Evolutionary conservation across 1,284 basidiomycete genomes (phyloP), one percentile per base, ranked within the genome.

Genomic region (Hypsizygus ulmarius): DNA sequence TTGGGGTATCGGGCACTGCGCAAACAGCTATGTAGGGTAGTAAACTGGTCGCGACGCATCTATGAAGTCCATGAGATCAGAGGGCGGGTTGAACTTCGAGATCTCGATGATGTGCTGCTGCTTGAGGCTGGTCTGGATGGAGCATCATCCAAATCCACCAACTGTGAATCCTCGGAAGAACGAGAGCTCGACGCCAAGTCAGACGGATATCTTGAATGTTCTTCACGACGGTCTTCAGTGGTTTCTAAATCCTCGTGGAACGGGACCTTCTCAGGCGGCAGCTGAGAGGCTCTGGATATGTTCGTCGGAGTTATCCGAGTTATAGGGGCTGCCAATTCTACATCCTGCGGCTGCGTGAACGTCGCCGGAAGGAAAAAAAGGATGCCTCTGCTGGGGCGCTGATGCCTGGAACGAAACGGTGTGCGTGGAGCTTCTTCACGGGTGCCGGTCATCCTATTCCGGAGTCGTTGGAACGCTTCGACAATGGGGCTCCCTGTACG

Each of bases 321-420:
- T 21, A 56, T 33, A 35, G 62, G 59, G 34, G 63, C 53, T 32
- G 69, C 59, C 38, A 76, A 62, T 54, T 83, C 78, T 44, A 79
- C 65, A 51, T 77, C 74, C 36, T 72, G 72, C 2, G 74, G 65
- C 44, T 77, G 70, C 2, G 82, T 74, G 62, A 89, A 84, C 57
- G 88, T 83, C n/a, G 88, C 85, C 29, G 87, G 88, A 39, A 91
- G 75, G 74, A 91, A 90, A 68, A 89, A 90, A 45, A 90, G 67
- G 29, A 88, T 79, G 27, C 84, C 82, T 32, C 82, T 75, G 42
- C 74, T 73, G 47, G 60, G 55, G 28, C 75, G 71, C 29, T 72
- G 74, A 36, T 77, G 71, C 50, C 77, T 69, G 35, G 71, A 65
- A 35, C 71, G 71, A 49, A 71, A 55, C 52, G 73, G 71, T 25